These are phyloP conservation scores for Lactifluus echinatus DNA, from an alignment of 768 basidiomycete genomes.

Conservation along the genomic window DNA sequence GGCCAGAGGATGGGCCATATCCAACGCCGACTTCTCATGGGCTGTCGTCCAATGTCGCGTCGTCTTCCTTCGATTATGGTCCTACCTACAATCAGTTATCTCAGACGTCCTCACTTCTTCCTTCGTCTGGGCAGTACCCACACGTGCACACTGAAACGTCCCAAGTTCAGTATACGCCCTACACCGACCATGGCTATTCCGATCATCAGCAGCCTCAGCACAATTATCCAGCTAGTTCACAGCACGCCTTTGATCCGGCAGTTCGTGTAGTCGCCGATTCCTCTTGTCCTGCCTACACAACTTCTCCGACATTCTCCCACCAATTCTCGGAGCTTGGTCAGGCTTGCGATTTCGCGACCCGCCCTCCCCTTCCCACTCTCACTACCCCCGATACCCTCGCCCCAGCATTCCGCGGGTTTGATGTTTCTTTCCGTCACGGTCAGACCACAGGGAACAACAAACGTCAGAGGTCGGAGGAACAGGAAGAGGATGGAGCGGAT, in stretches of 20 bases:
- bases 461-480: slow-evolving; percentile 16
- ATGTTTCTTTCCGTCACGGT: neutral
- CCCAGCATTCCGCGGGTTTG: neutral
- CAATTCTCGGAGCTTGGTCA: neutral
- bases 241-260: neutral
- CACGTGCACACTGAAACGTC: neutral
- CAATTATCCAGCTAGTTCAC: neutral
- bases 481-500: slow-evolving; percentile 11
- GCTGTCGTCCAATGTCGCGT: neutral
- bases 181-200: slow-evolving; percentile 1
- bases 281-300: neutral
- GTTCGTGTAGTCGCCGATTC: neutral
- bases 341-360: neutral
- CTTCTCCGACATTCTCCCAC: neutral
- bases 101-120: slow-evolving; percentile 4
- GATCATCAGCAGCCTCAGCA: slow-evolving; percentile 1
- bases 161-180: slow-evolving; percentile 3
- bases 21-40: neutral
- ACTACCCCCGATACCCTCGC: neutral
- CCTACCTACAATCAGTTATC: slow-evolving; percentile 6
- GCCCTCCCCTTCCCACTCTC: neutral
- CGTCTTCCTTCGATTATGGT: slow-evolving; percentile 6
- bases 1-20: neutral
- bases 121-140: slow-evolving; percentile 3
- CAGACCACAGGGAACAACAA: slow-evolving; percentile 6